A percentile compares a stretch with the other conserved stretches of the same genome.
These are phyloP conservation scores for Sugiyamaella xylanicola DNA, from an alignment of 1,139 yeast species.

Conservation along the genomic window DNA sequence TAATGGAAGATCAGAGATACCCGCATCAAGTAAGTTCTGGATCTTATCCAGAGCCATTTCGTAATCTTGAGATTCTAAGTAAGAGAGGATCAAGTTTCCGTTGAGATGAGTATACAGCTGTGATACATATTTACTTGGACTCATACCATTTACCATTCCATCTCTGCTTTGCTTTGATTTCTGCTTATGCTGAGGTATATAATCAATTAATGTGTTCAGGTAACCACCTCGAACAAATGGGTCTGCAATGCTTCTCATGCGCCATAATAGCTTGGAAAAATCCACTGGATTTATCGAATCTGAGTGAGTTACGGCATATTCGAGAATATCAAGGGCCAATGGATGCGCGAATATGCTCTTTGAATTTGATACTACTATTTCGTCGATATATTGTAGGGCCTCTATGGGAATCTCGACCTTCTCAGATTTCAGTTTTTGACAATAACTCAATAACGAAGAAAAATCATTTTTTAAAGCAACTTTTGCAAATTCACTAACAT, in stretches of 20 bases:
- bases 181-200: neutral
- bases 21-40: neutral
- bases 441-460: neutral
- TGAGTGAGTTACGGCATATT: neutral
- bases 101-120: neutral
- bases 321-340: constrained; percentile 5
- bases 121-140: neutral
- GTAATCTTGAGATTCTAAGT: constrained; percentile 13
- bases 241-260: constrained; percentile 17
- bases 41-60: constrained; percentile 13
- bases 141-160: neutral
- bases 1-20: neutral
- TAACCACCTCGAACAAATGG: constrained; percentile 22
- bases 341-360: constrained; percentile 2
- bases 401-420: neutral
- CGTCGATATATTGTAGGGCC: constrained; percentile 1
- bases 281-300: neutral
- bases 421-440: neutral
- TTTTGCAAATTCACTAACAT: too few relatives aligned
- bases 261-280: constrained; percentile 20
- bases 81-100: constrained; percentile 18
- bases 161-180: neutral
- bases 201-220: neutral
- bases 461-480: constrained; percentile 1
- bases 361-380: neutral